Evolutionary conservation across 805 yeast genomes (phyloP).

Genomic region (Candida nitratophila): DNA sequence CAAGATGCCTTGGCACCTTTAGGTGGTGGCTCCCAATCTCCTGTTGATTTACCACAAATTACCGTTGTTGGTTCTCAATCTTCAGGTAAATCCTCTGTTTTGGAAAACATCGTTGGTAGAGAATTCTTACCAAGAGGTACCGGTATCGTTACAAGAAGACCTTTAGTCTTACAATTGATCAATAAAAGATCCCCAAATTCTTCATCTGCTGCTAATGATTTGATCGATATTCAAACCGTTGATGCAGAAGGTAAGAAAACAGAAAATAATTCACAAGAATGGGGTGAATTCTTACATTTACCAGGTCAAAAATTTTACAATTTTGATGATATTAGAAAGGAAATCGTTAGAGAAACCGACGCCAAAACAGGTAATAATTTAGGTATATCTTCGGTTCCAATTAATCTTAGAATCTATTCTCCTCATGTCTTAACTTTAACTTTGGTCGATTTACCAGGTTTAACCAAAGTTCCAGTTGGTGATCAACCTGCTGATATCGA

Average conservation of each 20-base stretch:
- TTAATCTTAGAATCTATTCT: constrained; percentile 85
- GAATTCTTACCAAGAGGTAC: constrained; percentile 91
- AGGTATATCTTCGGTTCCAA: constrained; percentile 89
- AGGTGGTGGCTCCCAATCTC: constrained; percentile 85
- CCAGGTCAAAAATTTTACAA: constrained; percentile 85
- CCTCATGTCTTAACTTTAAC: constrained; percentile 94
- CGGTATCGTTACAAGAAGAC: constrained; percentile 88
- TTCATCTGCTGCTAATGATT: constrained; percentile 23
- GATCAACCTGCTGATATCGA: constrained; percentile 98
- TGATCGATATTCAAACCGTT: constrained; percentile 37
- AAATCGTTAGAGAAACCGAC: constrained; percentile 88
- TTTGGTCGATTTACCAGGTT: constrained; percentile 92
- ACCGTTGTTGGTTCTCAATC: constrained; percentile 95
- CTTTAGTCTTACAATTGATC: constrained; percentile 73
- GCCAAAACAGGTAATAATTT: constrained; percentile 74
- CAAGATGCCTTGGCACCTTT: constrained; percentile 97
- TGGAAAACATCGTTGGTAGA: constrained; percentile 86
- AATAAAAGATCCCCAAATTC: constrained; percentile 44
- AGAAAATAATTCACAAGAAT: constrained; percentile 75
- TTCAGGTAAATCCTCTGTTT: constrained; percentile 81
- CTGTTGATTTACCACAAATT: constrained; percentile 87
- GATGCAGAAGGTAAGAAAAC: constrained; percentile 41
- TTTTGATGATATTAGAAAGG: constrained; percentile 82
- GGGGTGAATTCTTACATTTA: constrained; percentile 96
- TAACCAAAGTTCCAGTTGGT: constrained; percentile 97